These are phyloP conservation scores for Avena eriantha DNA, from an alignment of 176 grass and related monocot genomes.

Conservation along the genomic window DNA sequence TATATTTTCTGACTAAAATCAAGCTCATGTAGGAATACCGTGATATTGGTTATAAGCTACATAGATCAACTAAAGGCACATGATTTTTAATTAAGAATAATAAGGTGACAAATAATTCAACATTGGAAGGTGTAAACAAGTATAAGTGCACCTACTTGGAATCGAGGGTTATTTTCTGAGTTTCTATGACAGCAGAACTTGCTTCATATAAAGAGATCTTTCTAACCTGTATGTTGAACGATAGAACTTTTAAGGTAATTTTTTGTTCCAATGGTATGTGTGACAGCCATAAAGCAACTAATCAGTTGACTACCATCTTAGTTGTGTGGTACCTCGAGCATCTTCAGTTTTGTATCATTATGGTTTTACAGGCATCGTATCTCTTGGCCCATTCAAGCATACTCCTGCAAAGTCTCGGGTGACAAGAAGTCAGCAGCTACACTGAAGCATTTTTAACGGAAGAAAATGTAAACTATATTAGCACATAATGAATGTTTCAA, in stretches of 20 bases:
- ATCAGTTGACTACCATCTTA: neutral
- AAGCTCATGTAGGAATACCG: too few species aligned
- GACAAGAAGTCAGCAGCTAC: constrained; percentile 82
- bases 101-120: constrained; percentile 13
- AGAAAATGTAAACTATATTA: constrained; percentile 24
- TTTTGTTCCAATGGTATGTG: neutral
- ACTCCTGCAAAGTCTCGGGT: constrained; percentile 82
- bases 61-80: neutral
- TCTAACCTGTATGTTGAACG: constrained; percentile 56
- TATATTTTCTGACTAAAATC: too few species aligned
- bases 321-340: constrained; percentile 69
- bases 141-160: constrained; percentile 63
- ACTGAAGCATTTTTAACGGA: constrained; percentile 65
- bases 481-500: constrained; percentile 2
- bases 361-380: constrained; percentile 87
- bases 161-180: constrained; percentile 90
- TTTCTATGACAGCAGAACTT: constrained; percentile 92
- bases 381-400: constrained; percentile 74
- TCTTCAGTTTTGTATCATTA: constrained; percentile 91
- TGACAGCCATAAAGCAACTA: constrained; percentile 17
- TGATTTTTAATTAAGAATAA: neutral
- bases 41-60: constrained; percentile 19
- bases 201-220: constrained; percentile 94
- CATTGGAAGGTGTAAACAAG: constrained; percentile 25
- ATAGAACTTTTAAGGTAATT: constrained; percentile 36